Base-by-base conservation (phyloP, 805 yeast genomes). In the Candida maris region DNA sequence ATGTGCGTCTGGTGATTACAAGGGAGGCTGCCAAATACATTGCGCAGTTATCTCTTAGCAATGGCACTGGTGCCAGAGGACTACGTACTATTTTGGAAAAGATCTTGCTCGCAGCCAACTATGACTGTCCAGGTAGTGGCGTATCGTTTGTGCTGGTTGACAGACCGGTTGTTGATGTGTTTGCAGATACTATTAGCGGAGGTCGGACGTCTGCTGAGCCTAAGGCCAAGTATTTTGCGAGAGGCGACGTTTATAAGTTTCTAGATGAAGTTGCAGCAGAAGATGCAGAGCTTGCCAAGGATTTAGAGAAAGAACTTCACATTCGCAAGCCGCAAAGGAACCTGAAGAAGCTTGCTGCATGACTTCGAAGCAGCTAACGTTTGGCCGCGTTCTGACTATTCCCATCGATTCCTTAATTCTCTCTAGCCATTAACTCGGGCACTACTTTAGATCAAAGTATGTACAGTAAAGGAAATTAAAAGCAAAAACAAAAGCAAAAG, bases 31-130 rank as follows among this genome's bases (percentile, higher is more conserved):
- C 76, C 7, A 44, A 56, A n/a, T 61, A 55, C 26, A 68, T 77
- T 12, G 77, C 82, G 0, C 59, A 61, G 17, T 47, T 70, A 16
- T 76, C 82, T 0, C 46, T 73, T 22, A 54, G 59, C 19, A 76
- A 71, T 42, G 78, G 78, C 3, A 76, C 81, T 0, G 83, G 83
- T 20, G 83, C 82, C 0, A 63, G 83, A 48, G 82, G 82, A 0
- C 50, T 77, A 19, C 60, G 79, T 44, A 71, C 75, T 1, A 70
- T 75, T 4, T 62, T 77, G 69, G 81, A 75, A 39, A 65, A 73
- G 37, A 39, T 75, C 13, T 49, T 76, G 16, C 52, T 75, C 13
- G 64, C 67, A 30, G 75, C 75, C 4, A 77, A 76, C 49, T 77
- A 69, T 51, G 81, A 76, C 32, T 72, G 79, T 46, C 81, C 81